Base-by-base conservation (phyloP, 1,284 basidiomycete species). In the Apiotrichum akiyoshidainum region DNA sequence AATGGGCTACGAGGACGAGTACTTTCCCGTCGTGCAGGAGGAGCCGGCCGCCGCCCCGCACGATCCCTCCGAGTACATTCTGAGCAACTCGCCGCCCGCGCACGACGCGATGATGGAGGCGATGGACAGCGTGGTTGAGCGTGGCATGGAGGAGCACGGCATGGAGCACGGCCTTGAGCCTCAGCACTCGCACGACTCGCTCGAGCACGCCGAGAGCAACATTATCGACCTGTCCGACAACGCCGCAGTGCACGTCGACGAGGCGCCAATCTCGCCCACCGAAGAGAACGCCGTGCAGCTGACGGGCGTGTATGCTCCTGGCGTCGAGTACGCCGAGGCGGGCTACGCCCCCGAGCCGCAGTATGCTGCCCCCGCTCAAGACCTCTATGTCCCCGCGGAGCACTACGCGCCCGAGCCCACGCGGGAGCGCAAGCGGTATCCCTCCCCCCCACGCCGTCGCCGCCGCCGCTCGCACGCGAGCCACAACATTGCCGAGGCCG, bases 1-100 rank as follows among this genome's bases (percentile, higher is more conserved):
- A 70, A 83, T 88, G 50, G 91, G 90, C 0, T 95, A 95, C 71
- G 86, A 93, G 68, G 90, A 88, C 21, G 83, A 85, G 1, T 93
- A 92, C 73, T 92, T 92, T 71, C 81, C 83, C 54, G 46, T 67
- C 35, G 50, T 52, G 40, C 31, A 54, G 12, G 69, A 68, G 49
- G 68, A 66, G 45, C 61, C 62, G 4, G 59, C 48, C 13, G 35
- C 52, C 7, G 64, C 61, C 5, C 62, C 58, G 16, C 59, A 62
- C n/a, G 68, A 74, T 49, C 73, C 72, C 0, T 67, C 68, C 22
- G 76, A 77, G 58, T 77, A 77, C 57, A 73, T 78, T 49, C 66
- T 77, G n/a, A 69, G 68, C 16, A 67, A 68, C 52, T 70, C 71
- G n/a, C 73, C 72, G 2, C 72, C 70, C 16, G 54, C 52, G 16